Evolutionary conservation across 257 asterid genomes (phyloP).

Genomic region (Handroanthus guayacan): DNA sequence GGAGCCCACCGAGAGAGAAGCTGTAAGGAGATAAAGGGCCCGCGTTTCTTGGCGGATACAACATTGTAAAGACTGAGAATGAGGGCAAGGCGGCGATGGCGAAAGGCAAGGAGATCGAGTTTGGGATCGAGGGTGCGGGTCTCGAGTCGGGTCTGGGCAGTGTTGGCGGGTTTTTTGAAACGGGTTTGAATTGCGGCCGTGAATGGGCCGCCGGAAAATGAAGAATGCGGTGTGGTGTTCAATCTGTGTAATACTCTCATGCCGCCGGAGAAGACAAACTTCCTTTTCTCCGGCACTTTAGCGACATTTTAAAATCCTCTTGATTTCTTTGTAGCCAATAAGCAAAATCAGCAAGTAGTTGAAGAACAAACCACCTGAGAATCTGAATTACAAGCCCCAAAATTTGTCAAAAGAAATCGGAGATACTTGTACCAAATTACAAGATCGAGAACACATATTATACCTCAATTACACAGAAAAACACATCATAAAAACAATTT

Average conservation of each 20-base stretch:
- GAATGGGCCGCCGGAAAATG: conserved; percentile 57
- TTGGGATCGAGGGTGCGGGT: conserved; percentile 69
- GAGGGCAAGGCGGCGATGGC: conserved; percentile 63
- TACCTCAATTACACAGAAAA: background rate
- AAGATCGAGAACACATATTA: background rate
- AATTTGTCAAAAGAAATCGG: background rate
- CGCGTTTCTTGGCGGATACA: conserved; percentile 59
- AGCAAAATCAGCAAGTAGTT: conserved; percentile 12
- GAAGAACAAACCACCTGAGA: background rate
- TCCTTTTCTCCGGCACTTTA: too few relatives aligned
- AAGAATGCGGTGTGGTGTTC: conserved; percentile 27
- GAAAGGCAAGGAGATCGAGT: conserved; percentile 68
- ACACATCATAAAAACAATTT: background rate
- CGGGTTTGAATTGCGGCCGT: conserved; percentile 67
- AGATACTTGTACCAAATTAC: background rate
- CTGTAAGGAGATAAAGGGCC: conserved; percentile 73
- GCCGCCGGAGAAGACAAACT: conserved; percentile 22
- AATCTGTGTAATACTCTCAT: conserved; percentile 58
- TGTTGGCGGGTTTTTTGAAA: conserved; percentile 78
- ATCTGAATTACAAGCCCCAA: background rate
- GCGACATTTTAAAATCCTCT: conserved; percentile 31
- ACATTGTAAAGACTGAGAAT: conserved; percentile 64
- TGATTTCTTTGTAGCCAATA: conserved; percentile 12
- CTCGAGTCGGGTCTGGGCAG: conserved; percentile 90
- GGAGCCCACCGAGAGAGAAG: conserved; percentile 78